A percentile compares a stretch with the other conserved stretches of the same genome.
These are phyloP conservation scores for Astrothelium macrocarpum DNA, from an alignment of 495 filamentous ascomycete species.

Conservation along the genomic window DNA sequence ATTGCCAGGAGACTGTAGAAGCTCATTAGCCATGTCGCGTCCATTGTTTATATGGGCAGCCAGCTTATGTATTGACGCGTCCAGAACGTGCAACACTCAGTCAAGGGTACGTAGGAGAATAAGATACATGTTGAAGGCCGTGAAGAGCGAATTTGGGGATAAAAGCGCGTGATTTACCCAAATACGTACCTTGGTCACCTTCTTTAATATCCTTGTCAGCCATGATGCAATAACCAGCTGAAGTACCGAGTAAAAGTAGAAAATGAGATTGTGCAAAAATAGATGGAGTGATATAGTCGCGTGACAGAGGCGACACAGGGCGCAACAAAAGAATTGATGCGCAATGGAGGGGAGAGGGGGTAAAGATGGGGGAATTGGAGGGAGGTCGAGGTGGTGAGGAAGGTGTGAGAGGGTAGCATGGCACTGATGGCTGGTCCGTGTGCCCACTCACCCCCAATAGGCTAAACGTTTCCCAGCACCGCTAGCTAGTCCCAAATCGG, in stretches of 20 bases:
- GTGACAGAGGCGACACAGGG: background rate
- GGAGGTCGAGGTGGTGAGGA: background rate
- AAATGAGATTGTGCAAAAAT: conserved; percentile 2
- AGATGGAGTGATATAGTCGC: background rate
- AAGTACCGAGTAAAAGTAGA: background rate
- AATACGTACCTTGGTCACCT: conserved; percentile 37
- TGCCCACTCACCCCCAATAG: no score
- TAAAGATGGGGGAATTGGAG: no score
- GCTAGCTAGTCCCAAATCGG: background rate
- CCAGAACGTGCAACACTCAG: background rate
- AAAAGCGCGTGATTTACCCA: conserved; percentile 7
- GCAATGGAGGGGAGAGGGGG: conserved; percentile 8
- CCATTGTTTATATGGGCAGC: background rate
- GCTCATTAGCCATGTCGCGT: conserved; percentile 11
- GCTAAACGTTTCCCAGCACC: no score
- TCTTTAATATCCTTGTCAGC: conserved; percentile 33
- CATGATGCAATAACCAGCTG: conserved; percentile 21
- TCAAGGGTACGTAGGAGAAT: background rate
- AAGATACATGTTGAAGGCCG: background rate
- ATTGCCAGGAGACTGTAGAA: conserved; percentile 48
- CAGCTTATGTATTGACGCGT: background rate
- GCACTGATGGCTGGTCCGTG: background rate
- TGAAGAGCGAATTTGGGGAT: background rate
- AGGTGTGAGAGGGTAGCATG: background rate
- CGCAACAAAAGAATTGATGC: conserved; percentile 2